phyloP scores from a whole-genome alignment of 306 rosid genomes.

The Herpetospermum pedunculosum region DNA sequence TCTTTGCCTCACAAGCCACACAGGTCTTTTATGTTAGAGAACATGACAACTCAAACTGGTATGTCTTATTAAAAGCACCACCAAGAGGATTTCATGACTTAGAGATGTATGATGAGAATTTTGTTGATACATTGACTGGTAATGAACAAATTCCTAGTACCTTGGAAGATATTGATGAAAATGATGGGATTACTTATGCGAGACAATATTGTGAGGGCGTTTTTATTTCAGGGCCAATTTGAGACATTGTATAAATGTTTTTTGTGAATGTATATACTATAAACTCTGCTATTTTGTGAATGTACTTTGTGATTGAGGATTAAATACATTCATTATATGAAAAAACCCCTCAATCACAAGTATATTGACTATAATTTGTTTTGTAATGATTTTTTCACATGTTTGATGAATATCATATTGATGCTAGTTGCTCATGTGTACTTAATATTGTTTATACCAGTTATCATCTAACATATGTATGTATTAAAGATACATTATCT shows the following conservation, averaged over 20 bases:
- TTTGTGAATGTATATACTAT: not conserved
- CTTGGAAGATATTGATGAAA: not conserved
- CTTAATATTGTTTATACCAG: no score
- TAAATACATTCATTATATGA: no score
- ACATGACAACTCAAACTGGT: not conserved
- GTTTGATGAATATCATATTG: not conserved
- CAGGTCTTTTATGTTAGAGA: not conserved
- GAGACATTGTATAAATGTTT: not conserved
- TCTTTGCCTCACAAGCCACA: not conserved
- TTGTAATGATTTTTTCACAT: not conserved
- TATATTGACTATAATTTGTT: no score
- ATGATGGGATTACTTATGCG: not conserved
- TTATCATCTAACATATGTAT: no score
- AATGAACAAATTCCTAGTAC: not conserved
- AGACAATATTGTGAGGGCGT: not conserved
- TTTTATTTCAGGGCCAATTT: not conserved
- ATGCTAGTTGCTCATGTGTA: no score
- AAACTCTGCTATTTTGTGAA: not conserved
- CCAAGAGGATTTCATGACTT: not conserved
- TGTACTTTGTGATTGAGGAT: not conserved
- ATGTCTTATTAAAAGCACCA: not conserved
- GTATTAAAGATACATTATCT: no score
- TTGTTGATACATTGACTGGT: fast-evolving
- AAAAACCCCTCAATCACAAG: no score
- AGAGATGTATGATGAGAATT: not conserved